Base-by-base conservation (phyloP, 345 rosid species). In the Leavenworthia alabamica region DNA sequence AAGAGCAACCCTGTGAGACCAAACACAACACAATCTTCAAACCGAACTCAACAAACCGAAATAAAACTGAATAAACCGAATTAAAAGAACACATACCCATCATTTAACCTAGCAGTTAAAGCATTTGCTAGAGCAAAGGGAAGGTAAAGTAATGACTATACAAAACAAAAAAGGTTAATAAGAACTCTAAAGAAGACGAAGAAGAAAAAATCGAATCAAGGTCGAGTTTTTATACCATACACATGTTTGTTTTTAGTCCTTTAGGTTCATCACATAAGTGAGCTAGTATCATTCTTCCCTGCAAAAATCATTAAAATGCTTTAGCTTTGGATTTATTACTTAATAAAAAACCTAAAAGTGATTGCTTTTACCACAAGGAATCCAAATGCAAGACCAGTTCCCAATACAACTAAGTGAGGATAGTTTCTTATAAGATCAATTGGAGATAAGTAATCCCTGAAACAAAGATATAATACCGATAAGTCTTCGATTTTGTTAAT, bases 361-460 rank as follows among this genome's bases (percentile, higher is more conserved):
- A 23, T 1, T 45, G 15, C 89, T 70, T n/a, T n/a, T 82, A 93
- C 99, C 99, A 93, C 99, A 44, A 90, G 90, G 79, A 93, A 93
- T 46, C 99, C 99, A 77, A 93, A 93, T 31, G 99, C 96, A 79
- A 93, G 95, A 73, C 99, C 99, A 66, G 97, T 93, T 76, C 97
- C 99, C 50, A 86, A 26, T 5, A 93, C 73, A 54, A 93, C 86
- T 19, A 93, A 73, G 78, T 93, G 99, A 39, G 97, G 96, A 71
- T 93, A 93, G 66, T 74, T 82, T 56, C 75, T 78, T 61, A 93
- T 74, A 52, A 93, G 61, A 76, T 87, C 95, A 45, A 82, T 74
- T 22, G 96, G 95, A 28, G 99, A 90, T 69, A 73, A 46, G 62
- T 60, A 73, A 31, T 73, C 72, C 76, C 76, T 71, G 41, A 8